phyloP scores from a whole-genome alignment of 441 rosid genomes.

The Viola pubescens region DNA sequence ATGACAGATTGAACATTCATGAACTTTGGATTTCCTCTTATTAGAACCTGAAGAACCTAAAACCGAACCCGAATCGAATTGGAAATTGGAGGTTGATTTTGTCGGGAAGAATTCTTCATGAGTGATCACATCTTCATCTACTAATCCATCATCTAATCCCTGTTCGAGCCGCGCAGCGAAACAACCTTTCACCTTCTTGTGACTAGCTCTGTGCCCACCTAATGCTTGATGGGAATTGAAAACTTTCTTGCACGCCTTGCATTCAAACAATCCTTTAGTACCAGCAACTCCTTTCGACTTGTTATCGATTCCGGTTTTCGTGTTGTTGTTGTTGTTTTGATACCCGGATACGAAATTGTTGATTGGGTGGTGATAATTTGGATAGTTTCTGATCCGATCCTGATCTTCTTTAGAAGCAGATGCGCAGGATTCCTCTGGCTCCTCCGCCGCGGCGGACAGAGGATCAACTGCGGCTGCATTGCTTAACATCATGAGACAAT shows the following conservation, averaged over 20 bases:
- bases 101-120: slow-evolving; percentile 31
- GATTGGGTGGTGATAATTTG: too few species aligned
- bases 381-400: background rate
- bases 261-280: slow-evolving; percentile 59
- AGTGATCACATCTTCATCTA: slow-evolving; percentile 42
- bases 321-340: background rate
- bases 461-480: slow-evolving; percentile 54
- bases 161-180: slow-evolving; percentile 67
- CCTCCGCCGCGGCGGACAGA: slow-evolving; percentile 37
- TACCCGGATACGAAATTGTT: background rate
- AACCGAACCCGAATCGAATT: slow-evolving; percentile 29
- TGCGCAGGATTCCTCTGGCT: slow-evolving; percentile 36
- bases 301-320: background rate
- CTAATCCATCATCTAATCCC: slow-evolving; percentile 30
- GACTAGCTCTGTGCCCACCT: slow-evolving; percentile 98
- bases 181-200: slow-evolving; percentile 96
- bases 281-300: slow-evolving; percentile 35
- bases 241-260: slow-evolving; percentile 94
- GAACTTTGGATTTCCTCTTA: slow-evolving; percentile 65
- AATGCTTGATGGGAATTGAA: slow-evolving; percentile 95
- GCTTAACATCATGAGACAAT: slow-evolving; percentile 82
- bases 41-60: slow-evolving; percentile 30
- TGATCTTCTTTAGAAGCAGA: slow-evolving; percentile 29
- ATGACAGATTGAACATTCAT: slow-evolving; percentile 87
- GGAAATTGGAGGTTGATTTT: slow-evolving; percentile 29